Base-by-base conservation (phyloP, 2,329 filamentous ascomycete species). In the Cladosporium phlei region DNA sequence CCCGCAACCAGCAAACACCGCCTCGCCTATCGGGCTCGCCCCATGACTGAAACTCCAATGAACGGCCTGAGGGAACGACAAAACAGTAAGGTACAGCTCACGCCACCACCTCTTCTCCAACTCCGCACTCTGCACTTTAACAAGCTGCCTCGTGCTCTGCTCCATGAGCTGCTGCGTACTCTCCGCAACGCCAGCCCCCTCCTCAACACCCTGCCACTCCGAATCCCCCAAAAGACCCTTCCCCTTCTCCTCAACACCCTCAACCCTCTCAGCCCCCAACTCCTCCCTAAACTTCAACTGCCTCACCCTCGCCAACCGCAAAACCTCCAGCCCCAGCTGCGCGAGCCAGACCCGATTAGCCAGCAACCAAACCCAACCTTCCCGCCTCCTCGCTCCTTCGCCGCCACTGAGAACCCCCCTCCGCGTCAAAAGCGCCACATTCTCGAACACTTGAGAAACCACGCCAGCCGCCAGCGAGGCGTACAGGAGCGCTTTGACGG, bases 1-100 rank as follows among this genome's bases (percentile, higher is more conserved):
- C 9, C 42, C 42, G 20, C 24, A 37, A 5, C 30, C 42, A 8
- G 42, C 32, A 21, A 83, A 70, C 60, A 75, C 68, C 50, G 73
- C 70, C 50, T 83, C 78, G 27, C 75, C 74, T 46, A 86, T 65
- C 8, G 57, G 55, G 32, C 52, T 55, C 6, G 81, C 62, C 0
- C 86, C 87, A 47, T 78, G 71, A 50, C 86, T 80, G 30, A 83
- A 65, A 59, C 87, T 85, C 84, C 86, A 95, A 70, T 96, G 88
- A 47, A 91, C 61, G 51, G 87, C 91, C 63, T 95, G 72, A 24
- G 90, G 88, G 47, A 86, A 80, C 81, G 87, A 95, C 24, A 85
- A 82, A 52, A 80, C 62, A 67, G 88, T 89, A 32, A 82, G 77
- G 16, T 81, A 72, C 44, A 91, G 68, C 60, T 83, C 78, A 61